A percentile compares a stretch with the other conserved stretches of the same genome.
These are phyloP conservation scores for Rhynchosporium graminicola DNA, from an alignment of 2,329 filamentous ascomycete genomes.

Conservation along the genomic window DNA sequence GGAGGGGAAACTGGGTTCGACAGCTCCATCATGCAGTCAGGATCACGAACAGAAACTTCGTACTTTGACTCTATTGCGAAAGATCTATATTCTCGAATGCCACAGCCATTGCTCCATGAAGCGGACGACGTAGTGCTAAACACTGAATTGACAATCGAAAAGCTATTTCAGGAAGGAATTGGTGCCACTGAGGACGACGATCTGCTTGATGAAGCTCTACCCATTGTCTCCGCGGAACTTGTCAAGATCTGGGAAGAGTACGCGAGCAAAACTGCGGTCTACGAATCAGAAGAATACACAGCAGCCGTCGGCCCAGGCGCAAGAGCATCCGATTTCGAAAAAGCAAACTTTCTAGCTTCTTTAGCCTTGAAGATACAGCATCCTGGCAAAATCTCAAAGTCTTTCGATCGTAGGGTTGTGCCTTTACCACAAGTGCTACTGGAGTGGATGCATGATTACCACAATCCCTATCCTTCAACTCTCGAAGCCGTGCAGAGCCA, in stretches of 20 bases:
- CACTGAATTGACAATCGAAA: conserved; percentile 70
- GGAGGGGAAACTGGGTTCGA: conserved; percentile 22
- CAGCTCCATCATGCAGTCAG: conserved; percentile 26
- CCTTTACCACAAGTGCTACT: conserved; percentile 77
- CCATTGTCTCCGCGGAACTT: conserved; percentile 54
- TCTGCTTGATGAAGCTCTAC: conserved; percentile 57
- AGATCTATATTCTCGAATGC: conserved; percentile 62
- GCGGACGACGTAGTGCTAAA: conserved; percentile 69
- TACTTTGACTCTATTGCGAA: conserved; percentile 69
- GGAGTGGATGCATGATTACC: conserved; percentile 77
- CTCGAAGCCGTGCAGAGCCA: conserved; percentile 63
- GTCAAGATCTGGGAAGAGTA: conserved; percentile 58
- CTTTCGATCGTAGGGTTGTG: conserved; percentile 38
- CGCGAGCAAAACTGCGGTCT: conserved; percentile 47
- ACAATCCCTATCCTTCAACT: conserved; percentile 71
- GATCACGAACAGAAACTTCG: conserved; percentile 24
- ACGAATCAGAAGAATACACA: conserved; percentile 54
- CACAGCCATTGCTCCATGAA: conserved; percentile 65
- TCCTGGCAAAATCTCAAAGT: conserved; percentile 44
- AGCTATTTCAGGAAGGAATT: conserved; percentile 64
- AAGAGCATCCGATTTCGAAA: conserved; percentile 64
- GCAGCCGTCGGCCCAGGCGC: conserved; percentile 67
- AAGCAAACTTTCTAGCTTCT: conserved; percentile 77
- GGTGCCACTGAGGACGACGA: conserved; percentile 57
- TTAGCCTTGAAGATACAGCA: conserved; percentile 81